A percentile compares a stretch with the other conserved stretches of the same genome.
Conservation (phyloP, 345 rosid genomes). For the Firmiana major region DNA sequence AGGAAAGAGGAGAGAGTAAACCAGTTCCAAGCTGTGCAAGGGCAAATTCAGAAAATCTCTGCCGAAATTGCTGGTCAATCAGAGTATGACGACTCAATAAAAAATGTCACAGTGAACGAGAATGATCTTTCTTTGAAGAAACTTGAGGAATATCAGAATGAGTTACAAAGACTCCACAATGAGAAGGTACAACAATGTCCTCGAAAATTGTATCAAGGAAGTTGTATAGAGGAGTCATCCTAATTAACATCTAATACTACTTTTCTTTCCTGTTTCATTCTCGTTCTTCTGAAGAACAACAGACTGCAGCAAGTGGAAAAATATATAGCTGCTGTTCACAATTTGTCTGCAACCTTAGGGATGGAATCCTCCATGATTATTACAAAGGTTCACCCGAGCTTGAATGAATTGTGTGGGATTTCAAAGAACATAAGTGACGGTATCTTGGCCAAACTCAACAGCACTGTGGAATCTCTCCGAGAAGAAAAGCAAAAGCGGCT, state of each 20-base stretch:
- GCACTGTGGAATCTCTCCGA: conserved; percentile 74
- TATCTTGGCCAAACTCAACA: conserved; percentile 71
- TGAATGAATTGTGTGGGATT: conserved; percentile 86
- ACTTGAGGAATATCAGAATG: conserved; percentile 83
- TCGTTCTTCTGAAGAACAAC: conserved; percentile 51
- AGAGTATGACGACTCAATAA: conserved; percentile 57
- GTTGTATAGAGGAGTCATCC: not conserved
- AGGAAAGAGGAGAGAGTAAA: conserved; percentile 86
- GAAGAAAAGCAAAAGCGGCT: conserved; percentile 75
- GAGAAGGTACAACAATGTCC: conserved; percentile 61
- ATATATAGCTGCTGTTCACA: conserved; percentile 54
- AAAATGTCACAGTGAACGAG: conserved; percentile 61
- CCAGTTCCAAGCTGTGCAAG: conserved; percentile 69
- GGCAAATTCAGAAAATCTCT: conserved; percentile 76
- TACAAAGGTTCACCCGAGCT: conserved; percentile 92
- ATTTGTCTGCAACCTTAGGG: conserved; percentile 68
- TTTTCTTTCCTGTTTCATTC: conserved; percentile 17
- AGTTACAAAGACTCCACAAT: conserved; percentile 72
- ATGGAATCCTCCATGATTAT: conserved; percentile 94
- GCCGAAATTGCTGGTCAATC: conserved; percentile 86
- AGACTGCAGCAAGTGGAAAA: conserved; percentile 85
- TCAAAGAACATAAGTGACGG: conserved; percentile 86
- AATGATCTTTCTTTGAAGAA: conserved; percentile 87
- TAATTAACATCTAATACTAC: not conserved
- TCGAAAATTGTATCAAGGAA: not conserved